Evolutionary conservation across 2,329 filamentous ascomycete species (phyloP), one percentile per base, ranked within the genome.

Genomic region (Rhynchosporium agropyri): DNA sequence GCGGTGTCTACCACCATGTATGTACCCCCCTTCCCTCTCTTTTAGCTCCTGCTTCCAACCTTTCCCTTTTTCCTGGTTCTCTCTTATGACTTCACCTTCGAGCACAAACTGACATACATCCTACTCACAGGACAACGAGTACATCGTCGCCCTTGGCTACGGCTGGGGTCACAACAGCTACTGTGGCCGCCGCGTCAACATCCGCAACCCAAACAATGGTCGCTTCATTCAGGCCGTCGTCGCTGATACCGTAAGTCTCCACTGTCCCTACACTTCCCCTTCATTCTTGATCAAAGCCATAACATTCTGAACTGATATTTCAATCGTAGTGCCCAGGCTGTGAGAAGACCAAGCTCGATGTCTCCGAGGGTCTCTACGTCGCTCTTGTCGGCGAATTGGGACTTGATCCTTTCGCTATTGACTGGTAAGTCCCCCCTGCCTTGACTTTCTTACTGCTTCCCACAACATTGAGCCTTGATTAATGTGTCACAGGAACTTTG

Each of bases 91-190:
- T 49, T 49, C 46, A 49, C n/a, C 20, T 29, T 20, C 38, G 4
- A 56, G 42, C 53, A 42, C 9, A 38, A 38, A 20, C 50, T 45
- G 3, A 42, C 15, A 20, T 0, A 26, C 2, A 9, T n/a, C 13
- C 26, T 7, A 36, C 33, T n/a, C 8, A 31, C 31, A 58, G 56
- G 56, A 58, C 45, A 10, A 26, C 8, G 56, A 58, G 12, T 33
- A 28, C 43, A 58, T 58, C 29, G 45, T 58, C 45, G 56, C 56
- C 26, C 43, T 58, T 12, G 43, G 43, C 9, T 45, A 43, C 12
- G 56, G 43, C 56, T 50, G 46, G 43, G 56, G 56, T 9, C 56
- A 50, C 31, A 58, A 58, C 46, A 50, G 4, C 12, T n/a, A 58
- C 43, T 58, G 56, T 36, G 43, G 56, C 26, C 43, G 31, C 13